Percentiles rank a stretch among this genome's conserved stretches.
These are phyloP conservation scores for Auricularia cornea DNA, from an alignment of 768 basidiomycete species.

Conservation along the genomic window DNA sequence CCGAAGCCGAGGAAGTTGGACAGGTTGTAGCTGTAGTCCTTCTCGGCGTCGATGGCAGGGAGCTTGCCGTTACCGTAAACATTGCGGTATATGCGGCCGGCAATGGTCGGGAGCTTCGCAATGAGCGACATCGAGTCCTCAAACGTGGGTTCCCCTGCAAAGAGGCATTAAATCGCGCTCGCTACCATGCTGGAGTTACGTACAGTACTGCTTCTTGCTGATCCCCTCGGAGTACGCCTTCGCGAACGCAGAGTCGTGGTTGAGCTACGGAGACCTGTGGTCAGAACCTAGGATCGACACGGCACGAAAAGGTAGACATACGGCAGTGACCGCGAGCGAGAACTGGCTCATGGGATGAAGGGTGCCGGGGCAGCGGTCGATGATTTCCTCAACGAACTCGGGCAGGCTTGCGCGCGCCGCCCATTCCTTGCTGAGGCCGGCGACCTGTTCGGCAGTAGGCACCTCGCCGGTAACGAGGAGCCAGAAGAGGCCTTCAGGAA, in stretches of 20 bases:
- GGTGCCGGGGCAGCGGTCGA: constrained; percentile 87
- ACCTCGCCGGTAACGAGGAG: constrained; percentile 90
- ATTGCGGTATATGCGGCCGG: constrained; percentile 85
- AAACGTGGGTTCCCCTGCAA: not conserved
- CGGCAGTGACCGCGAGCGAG: constrained; percentile 89
- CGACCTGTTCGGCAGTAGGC: constrained; percentile 83
- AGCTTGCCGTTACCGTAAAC: constrained; percentile 84
- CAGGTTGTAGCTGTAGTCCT: constrained; percentile 88
- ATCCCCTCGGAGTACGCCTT: constrained; percentile 89
- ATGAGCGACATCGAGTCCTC: constrained; percentile 31
- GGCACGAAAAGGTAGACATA: constrained; percentile 26
- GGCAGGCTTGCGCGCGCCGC: constrained; percentile 87
- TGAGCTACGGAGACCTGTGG: constrained; percentile 39
- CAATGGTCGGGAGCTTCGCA: constrained; percentile 94
- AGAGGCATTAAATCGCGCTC: not conserved
- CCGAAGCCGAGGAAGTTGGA: constrained; percentile 87
- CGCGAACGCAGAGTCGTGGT: constrained; percentile 95
- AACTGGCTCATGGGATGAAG: constrained; percentile 99
- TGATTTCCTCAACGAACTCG: constrained; percentile 91
- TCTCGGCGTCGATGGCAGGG: constrained; percentile 69
- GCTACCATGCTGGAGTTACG: not conserved
- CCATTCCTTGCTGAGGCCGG: constrained; percentile 85
- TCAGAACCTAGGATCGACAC: not conserved
- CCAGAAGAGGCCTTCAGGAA: constrained; percentile 95
- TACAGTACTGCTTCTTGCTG: constrained; percentile 96